These are phyloP conservation scores for Lentinula detonsa DNA, from an alignment of 768 basidiomycete species.

Conservation along the genomic window DNA sequence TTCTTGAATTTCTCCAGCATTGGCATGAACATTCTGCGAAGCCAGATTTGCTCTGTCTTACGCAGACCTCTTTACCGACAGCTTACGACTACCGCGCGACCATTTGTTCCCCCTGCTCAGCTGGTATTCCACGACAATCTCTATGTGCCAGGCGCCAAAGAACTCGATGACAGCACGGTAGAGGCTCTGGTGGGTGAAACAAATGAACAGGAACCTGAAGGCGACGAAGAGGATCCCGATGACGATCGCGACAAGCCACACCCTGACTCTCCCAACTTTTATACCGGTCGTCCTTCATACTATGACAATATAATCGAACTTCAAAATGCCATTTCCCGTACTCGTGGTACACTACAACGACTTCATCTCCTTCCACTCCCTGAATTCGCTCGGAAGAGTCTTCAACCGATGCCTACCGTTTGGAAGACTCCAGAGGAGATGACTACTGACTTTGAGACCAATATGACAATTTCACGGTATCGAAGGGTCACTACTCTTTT, in stretches of 20 bases:
- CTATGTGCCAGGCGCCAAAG: conserved; percentile 3
- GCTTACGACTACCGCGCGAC: conserved; percentile 12
- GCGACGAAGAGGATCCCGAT: conserved; percentile 2
- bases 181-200: conserved; percentile 8
- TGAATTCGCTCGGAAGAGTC: conserved; percentile 49
- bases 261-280: conserved; percentile 75
- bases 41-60: conserved; percentile 14
- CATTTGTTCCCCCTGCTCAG: conserved; percentile 31
- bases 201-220: conserved; percentile 10
- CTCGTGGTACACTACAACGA: conserved; percentile 53
- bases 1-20: conserved; percentile 8
- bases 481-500: conserved; percentile 56
- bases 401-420: conserved; percentile 53
- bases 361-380: conserved; percentile 79
- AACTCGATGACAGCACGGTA: conserved; percentile 5
- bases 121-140: conserved; percentile 7
- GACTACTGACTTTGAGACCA: conserved; percentile 46
- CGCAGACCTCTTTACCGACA: conserved; percentile 14
- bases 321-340: conserved; percentile 52
- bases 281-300: conserved; percentile 72
- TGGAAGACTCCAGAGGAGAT: conserved; percentile 69
- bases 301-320: conserved; percentile 67
- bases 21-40: conserved; percentile 23
- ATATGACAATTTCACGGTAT: conserved; percentile 67
- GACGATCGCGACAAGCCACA: conserved; percentile 14